Conservation (phyloP, 1,284 basidiomycete species). For the Stygiomarasmius scandens region DNA sequence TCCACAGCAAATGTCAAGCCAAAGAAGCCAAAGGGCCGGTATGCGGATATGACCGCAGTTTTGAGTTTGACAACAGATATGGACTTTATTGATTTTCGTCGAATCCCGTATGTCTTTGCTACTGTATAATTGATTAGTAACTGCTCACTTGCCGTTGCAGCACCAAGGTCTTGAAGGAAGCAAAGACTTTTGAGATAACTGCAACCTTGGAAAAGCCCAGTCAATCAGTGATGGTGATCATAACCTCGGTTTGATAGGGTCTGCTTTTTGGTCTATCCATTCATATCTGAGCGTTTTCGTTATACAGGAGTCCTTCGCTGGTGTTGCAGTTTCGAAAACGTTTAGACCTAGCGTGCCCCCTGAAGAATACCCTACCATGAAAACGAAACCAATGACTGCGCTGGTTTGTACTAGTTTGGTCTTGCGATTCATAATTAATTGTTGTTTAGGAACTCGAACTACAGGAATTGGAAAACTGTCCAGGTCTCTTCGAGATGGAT, state of each 20-base stretch:
- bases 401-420: slow-evolving; percentile 40
- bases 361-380: slow-evolving; percentile 60
- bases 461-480: slow-evolving; percentile 63
- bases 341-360: slow-evolving; percentile 61
- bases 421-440: slow-evolving; percentile 7
- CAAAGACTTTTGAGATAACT: slow-evolving; percentile 60
- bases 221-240: slow-evolving; percentile 63
- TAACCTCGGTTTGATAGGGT: slow-evolving; percentile 57
- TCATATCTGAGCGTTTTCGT: slow-evolving; percentile 2
- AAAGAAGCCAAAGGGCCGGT: slow-evolving; percentile 49
- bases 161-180: slow-evolving; percentile 61
- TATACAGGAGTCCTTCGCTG: slow-evolving; percentile 68
- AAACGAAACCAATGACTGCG: slow-evolving; percentile 70
- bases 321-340: slow-evolving; percentile 50
- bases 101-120: slow-evolving; percentile 59
- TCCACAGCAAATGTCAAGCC: slow-evolving; percentile 20
- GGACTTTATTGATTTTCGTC: slow-evolving; percentile 73
- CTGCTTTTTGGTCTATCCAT: not conserved
- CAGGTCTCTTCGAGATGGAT: slow-evolving; percentile 65
- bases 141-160: slow-evolving; percentile 38
- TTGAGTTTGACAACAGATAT: slow-evolving; percentile 73
- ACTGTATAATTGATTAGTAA: not conserved
- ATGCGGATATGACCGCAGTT: slow-evolving; percentile 65
- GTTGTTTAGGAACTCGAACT: slow-evolving; percentile 59
- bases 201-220: slow-evolving; percentile 71